Conservation (phyloP, 2,329 filamentous ascomycete species). For the Verticillium klebahnii region DNA sequence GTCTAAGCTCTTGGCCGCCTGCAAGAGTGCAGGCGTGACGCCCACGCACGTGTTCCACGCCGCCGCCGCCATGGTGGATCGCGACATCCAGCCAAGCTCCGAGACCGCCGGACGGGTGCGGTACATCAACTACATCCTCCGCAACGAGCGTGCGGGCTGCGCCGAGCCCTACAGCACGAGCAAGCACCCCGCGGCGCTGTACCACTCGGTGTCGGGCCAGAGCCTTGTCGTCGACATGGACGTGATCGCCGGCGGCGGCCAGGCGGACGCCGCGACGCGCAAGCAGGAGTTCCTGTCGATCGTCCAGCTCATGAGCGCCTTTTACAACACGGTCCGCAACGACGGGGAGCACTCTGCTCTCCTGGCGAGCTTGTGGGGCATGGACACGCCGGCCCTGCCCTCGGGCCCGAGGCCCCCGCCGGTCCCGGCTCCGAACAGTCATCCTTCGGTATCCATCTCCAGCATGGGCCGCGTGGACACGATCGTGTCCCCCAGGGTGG, state of each 20-base stretch:
- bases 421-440: constrained; percentile 19
- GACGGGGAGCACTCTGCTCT: constrained; percentile 20
- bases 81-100: constrained; percentile 16
- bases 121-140: constrained; percentile 26
- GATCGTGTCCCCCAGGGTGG: constrained; percentile 22
- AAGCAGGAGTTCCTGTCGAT: constrained; percentile 17
- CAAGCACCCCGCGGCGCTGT: constrained; percentile 20
- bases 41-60: constrained; percentile 28
- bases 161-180: constrained; percentile 15
- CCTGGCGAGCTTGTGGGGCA: not conserved
- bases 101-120: constrained; percentile 7
- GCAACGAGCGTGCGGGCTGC: constrained; percentile 23
- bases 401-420: constrained; percentile 5
- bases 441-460: constrained; percentile 24
- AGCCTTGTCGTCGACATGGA: constrained; percentile 21
- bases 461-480: constrained; percentile 30
- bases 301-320: constrained; percentile 18
- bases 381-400: constrained; percentile 3
- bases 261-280: not conserved
- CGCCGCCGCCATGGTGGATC: constrained; percentile 20
- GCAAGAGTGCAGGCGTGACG: constrained; percentile 16
- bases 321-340: constrained; percentile 22
- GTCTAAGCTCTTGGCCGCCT: constrained; percentile 10
- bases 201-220: constrained; percentile 23
- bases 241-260: constrained; percentile 1